Conservation (phyloP, 257 asterid genomes). For the Rhazya stricta region DNA sequence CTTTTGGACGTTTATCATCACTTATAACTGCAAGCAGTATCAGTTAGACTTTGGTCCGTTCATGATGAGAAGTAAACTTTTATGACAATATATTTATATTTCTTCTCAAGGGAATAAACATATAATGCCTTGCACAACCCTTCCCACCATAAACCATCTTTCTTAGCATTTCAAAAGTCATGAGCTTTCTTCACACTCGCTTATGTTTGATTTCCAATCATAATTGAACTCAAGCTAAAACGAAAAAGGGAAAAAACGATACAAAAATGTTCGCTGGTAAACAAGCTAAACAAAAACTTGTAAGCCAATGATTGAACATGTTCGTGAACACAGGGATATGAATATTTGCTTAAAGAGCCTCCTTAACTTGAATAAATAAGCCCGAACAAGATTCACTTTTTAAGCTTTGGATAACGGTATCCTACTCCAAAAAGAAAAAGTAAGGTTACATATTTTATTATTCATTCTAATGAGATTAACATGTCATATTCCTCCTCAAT, state of each 20-base stretch:
- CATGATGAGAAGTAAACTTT: neutral
- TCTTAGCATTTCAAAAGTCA: neutral
- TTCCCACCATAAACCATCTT: neutral
- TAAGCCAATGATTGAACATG: neutral
- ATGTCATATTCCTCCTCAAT: neutral
- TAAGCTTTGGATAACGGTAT: neutral
- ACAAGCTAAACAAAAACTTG: neutral
- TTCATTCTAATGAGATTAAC: too few relatives aligned
- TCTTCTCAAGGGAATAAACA: neutral
- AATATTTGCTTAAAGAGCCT: too few relatives aligned
- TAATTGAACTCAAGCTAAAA: neutral
- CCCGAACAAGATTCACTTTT: neutral
- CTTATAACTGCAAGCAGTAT: neutral
- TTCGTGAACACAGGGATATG: neutral
- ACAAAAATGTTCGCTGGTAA: neutral
- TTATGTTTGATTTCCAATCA: neutral
- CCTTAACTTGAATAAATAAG: neutral
- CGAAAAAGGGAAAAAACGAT: too few relatives aligned
- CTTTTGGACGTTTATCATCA: neutral
- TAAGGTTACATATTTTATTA: too few relatives aligned
- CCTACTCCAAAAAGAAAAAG: neutral
- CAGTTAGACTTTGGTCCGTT: neutral
- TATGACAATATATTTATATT: neutral
- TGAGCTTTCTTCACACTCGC: neutral
- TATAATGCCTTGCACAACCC: neutral